Conservation (phyloP, 2,329 filamentous ascomycete species). For the Trichophaea hybrida region DNA sequence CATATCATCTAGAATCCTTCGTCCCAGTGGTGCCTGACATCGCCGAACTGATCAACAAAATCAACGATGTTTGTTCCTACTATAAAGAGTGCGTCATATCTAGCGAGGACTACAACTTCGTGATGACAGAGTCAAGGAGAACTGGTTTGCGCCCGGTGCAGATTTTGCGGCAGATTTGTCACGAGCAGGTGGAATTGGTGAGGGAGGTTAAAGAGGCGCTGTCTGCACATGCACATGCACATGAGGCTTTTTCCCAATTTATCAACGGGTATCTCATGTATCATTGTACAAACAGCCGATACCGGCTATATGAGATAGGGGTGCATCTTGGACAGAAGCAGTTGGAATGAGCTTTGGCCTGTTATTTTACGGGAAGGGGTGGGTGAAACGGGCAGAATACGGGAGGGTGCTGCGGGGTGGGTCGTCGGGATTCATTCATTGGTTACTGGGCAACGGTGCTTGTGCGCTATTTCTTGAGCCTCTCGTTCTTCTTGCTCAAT, state of each 20-base stretch:
- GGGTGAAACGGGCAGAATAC: no score
- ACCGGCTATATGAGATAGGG: conserved; percentile 7
- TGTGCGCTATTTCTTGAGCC: no score
- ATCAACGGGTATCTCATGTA: conserved; percentile 5
- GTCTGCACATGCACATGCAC: neutral
- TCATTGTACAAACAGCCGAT: conserved; percentile 1
- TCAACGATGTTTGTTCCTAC: conserved; percentile 6
- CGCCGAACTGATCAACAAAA: neutral
- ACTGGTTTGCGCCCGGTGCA: neutral
- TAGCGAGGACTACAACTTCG: conserved; percentile 1
- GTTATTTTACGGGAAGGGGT: no score
- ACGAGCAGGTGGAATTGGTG: neutral
- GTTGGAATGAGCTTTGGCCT: no score
- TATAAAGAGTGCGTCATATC: conserved; percentile 12
- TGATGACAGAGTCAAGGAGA: neutral
- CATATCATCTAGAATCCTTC: neutral
- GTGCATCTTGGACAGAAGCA: neutral
- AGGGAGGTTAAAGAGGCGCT: neutral
- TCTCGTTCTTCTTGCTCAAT: no score
- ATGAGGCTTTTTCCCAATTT: neutral
- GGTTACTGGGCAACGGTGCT: no score
- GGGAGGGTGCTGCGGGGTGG: no score
- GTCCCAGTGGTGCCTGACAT: conserved; percentile 2
- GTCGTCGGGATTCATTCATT: no score
- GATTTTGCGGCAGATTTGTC: neutral